These are phyloP conservation scores for Cytospora piceae DNA, from an alignment of 2,329 filamentous ascomycete genomes.

Conservation along the genomic window DNA sequence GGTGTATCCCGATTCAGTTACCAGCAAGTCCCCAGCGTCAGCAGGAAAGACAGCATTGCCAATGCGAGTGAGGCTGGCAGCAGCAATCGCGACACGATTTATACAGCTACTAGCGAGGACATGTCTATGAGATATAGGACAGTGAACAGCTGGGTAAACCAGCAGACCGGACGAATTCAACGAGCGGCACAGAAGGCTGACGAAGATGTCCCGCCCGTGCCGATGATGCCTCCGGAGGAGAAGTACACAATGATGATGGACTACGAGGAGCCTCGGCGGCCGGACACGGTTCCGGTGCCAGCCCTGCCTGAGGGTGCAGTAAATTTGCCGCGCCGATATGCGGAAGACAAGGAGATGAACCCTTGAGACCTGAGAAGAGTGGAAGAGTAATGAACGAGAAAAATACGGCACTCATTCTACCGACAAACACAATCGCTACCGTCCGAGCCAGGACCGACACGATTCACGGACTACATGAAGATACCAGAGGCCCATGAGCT, in stretches of 20 bases:
- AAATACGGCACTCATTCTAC: background rate
- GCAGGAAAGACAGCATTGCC: constrained; percentile 33
- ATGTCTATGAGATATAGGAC: constrained; percentile 59
- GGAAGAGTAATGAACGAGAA: background rate
- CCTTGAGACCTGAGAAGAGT: background rate
- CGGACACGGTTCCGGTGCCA: constrained; percentile 6
- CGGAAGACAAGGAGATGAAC: constrained; percentile 8
- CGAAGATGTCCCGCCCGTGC: constrained; percentile 45
- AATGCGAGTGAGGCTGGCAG: constrained; percentile 42
- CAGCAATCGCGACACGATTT: constrained; percentile 53
- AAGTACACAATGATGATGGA: constrained; percentile 56
- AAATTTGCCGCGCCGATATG: background rate
- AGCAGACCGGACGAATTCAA: constrained; percentile 61
- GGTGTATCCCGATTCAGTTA: constrained; percentile 11
- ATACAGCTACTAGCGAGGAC: constrained; percentile 58
- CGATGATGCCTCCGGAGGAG: constrained; percentile 48
- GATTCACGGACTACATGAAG: constrained; percentile 13
- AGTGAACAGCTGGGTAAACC: constrained; percentile 66
- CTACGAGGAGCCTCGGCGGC: constrained; percentile 50
- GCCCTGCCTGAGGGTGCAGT: constrained; percentile 1
- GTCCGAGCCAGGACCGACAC: background rate
- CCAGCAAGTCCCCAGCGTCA: constrained; percentile 23
- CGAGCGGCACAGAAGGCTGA: constrained; percentile 47
- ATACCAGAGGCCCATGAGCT: constrained; percentile 25
- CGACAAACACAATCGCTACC: background rate